A percentile compares a stretch with the other conserved stretches of the same genome.
These are phyloP conservation scores for Stachybotrys chartarum DNA, from an alignment of 2,329 filamentous ascomycete genomes.

Conservation along the genomic window DNA sequence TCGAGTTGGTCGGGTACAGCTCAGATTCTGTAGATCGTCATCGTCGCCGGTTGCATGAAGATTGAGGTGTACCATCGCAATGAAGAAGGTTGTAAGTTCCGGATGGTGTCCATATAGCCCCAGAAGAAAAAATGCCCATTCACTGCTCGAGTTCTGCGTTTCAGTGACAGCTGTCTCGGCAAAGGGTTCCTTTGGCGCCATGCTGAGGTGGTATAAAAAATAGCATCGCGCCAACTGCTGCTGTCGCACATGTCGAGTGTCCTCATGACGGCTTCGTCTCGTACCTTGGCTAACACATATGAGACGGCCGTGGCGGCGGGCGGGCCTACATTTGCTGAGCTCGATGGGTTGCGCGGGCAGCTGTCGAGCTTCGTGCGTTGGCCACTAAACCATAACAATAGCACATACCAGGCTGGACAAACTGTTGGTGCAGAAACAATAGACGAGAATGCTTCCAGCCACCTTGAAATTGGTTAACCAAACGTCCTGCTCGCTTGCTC, in stretches of 20 bases:
- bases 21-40: no score
- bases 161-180: background rate
- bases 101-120: background rate
- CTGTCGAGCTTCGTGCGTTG: background rate
- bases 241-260: background rate
- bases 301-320: background rate
- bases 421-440: slow-evolving; percentile 6
- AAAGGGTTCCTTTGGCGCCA: background rate
- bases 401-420: slow-evolving; percentile 5
- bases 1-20: no score
- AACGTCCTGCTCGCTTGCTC: background rate
- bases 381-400: slow-evolving; percentile 1
- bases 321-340: background rate
- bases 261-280: background rate
- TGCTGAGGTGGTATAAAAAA: background rate
- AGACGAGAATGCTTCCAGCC: background rate
- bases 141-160: background rate
- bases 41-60: slow-evolving; percentile 6
- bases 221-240: background rate
- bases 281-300: background rate
- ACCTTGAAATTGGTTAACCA: background rate
- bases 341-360: background rate
- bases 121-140: background rate
- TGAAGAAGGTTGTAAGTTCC: slow-evolving; percentile 5
- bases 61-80: slow-evolving; percentile 5